Evolutionary conservation across 257 asterid species (phyloP).

Genomic region (Scutellaria galericulata): DNA sequence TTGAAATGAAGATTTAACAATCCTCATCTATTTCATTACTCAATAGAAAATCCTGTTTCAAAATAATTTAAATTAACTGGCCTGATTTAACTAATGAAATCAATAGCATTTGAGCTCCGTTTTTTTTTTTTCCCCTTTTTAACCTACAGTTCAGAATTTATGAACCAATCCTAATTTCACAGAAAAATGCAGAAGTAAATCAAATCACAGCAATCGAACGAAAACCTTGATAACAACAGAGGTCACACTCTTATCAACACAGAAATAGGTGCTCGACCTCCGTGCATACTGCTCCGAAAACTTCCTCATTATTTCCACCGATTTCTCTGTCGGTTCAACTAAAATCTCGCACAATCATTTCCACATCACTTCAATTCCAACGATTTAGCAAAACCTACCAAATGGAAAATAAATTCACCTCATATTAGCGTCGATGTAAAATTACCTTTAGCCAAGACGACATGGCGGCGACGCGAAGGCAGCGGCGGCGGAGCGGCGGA

Average conservation of each 20-base stretch:
- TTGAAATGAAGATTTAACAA: too few species aligned
- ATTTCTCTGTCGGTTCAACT: constrained; percentile 94
- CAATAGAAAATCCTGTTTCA: not conserved
- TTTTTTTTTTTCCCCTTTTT: not conserved
- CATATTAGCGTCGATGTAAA: not conserved
- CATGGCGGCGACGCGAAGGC: constrained; percentile 49
- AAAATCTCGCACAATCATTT: constrained; percentile 20
- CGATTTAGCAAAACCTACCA: not conserved
- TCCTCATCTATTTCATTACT: too few species aligned
- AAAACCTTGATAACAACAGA: constrained; percentile 88
- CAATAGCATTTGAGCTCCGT: constrained; percentile 20
- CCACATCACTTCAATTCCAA: constrained; percentile 20
- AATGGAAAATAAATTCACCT: not conserved
- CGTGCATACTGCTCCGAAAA: constrained; percentile 99
- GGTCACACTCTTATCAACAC: constrained; percentile 92
- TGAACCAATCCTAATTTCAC: constrained; percentile 12
- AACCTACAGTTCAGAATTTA: not conserved
- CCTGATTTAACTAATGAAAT: constrained; percentile 13
- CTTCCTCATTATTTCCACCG: constrained; percentile 95
- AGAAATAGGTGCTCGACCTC: constrained; percentile 82
- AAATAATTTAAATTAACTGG: not conserved
- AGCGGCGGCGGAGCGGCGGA: constrained; percentile 43
- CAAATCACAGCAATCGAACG: not conserved
- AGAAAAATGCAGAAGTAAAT: not conserved
- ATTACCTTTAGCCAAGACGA: constrained; percentile 57